Base-by-base conservation (phyloP, 176 grass and related monocot species). In the Eremochloa ophiuroides region DNA sequence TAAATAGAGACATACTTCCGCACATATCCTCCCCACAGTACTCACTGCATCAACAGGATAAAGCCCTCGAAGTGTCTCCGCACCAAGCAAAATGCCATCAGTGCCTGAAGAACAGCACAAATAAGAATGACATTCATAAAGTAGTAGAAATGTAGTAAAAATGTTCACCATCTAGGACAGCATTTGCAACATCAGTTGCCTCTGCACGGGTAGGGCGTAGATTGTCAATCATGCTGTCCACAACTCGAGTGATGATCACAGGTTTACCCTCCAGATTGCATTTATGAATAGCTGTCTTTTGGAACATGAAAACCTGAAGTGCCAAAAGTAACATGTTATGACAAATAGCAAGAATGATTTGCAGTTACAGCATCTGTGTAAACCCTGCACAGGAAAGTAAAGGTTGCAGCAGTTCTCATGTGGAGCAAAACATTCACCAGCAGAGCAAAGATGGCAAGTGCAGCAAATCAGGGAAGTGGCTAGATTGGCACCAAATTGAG, bases 161-260 rank as follows among this genome's bases (percentile, higher is more conserved):
- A 53, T 65, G 4, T 50, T 76, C 78, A 98, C 95, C 95, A 91
- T 98, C 95, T 66, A 98, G 88, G 41, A 98, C 90, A 75, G 94
- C 94, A 86, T 97, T 97, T 85, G 94, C 94, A 53, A 97, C 95
- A 88, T 98, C 95, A 84, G 92, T 98, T 2, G 95, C 95, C 87
- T 98, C 95, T 48, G 95, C 95, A 82, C 95, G 92, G 69, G 95
- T 98, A 56, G 95, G 95, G 31, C 95, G 92, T 85, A 98, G 83
- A 62, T 98, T 98, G 76, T 95, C 90, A 83, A 91, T 86, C 95
- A 98, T 98, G 71, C 90, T 98, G 62, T 98, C 95, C 64, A 98
- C 90, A 71, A 98, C 95, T 90, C 92, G 84, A 73, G 95, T 98
- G 63, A 98, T 66, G 71, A 98, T 91, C 38, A 91, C 93, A 79